phyloP scores from a whole-genome alignment of 345 rosid genomes.

The Hypericum perforatum region DNA sequence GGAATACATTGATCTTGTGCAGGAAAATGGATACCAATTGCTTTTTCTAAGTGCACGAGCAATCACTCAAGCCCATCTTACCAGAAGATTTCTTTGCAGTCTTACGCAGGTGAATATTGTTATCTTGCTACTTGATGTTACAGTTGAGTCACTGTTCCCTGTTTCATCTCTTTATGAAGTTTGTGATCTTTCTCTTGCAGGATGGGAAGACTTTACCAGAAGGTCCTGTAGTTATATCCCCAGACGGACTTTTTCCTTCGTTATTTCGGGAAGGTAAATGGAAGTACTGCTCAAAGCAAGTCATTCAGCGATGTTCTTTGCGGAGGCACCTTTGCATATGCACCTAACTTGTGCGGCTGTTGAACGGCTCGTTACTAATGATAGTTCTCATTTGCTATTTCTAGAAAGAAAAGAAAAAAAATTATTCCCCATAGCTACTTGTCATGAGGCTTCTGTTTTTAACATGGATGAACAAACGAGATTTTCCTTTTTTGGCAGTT shows the following conservation, averaged over 20 bases:
- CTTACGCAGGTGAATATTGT: conserved; percentile 64
- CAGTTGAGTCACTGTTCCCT: neutral
- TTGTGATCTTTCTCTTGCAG: conserved; percentile 25
- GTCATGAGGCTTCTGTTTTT: too few relatives aligned
- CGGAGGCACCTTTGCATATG: too few relatives aligned
- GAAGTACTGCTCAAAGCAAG: neutral
- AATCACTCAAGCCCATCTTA: conserved; percentile 79
- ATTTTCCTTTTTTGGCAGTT: conserved; percentile 35
- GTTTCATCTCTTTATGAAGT: neutral
- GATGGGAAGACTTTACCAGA: conserved; percentile 93
- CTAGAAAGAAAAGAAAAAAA: too few relatives aligned
- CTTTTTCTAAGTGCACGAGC: conserved; percentile 96
- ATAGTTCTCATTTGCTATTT: too few relatives aligned
- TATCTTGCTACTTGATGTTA: neutral
- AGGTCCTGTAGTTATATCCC: conserved; percentile 96
- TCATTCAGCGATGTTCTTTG: too few relatives aligned
- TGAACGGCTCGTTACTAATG: too few relatives aligned
- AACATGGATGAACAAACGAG: conserved; percentile 5
- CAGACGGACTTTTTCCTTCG: conserved; percentile 95
- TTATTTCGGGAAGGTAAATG: conserved; percentile 77
- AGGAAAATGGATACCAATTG: conserved; percentile 95
- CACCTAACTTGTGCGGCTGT: too few relatives aligned
- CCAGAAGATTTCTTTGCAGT: conserved; percentile 75
- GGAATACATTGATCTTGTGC: conserved; percentile 10
- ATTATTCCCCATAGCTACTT: too few relatives aligned